A percentile compares a stretch with the other conserved stretches of the same genome.
These are phyloP conservation scores for Toxoplasma gondii DNA, from an alignment of 169 alveolate genomes.

Conservation along the genomic window DNA sequence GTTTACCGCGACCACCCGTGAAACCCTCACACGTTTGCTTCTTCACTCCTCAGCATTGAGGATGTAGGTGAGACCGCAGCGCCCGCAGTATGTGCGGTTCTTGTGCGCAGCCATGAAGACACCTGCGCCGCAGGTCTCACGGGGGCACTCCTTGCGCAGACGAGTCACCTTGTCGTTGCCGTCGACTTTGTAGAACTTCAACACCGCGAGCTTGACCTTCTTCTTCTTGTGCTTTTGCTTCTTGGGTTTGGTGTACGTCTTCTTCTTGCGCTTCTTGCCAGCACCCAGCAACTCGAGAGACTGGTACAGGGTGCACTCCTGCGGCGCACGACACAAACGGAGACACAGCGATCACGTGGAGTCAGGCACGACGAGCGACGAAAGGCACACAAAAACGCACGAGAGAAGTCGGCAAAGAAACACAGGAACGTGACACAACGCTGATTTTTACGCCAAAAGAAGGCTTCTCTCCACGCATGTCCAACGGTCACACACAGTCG, in stretches of 20 bases:
- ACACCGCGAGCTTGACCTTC: constrained; percentile 96
- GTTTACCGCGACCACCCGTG: neutral
- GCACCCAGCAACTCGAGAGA: constrained; percentile 83
- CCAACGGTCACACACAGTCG: neutral
- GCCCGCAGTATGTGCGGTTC: constrained; percentile 98
- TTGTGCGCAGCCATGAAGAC: constrained; percentile 98
- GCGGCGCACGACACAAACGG: neutral
- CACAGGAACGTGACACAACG: too few relatives aligned
- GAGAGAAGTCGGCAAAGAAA: neutral
- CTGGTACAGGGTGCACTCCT: constrained; percentile 76
- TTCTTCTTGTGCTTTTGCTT: constrained; percentile 96
- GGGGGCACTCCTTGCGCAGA: constrained; percentile 94
- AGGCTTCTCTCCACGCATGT: too few relatives aligned
- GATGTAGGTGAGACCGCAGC: constrained; percentile 94
- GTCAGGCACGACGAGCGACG: neutral
- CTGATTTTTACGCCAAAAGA: too few relatives aligned
- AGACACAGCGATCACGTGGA: neutral
- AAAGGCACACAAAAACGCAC: neutral
- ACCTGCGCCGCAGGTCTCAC: constrained; percentile 95
- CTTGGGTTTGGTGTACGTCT: constrained; percentile 94
- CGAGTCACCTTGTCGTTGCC: constrained; percentile 94
- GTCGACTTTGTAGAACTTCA: constrained; percentile 96
- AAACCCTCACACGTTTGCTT: neutral
- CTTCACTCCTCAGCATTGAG: constrained; percentile 55
- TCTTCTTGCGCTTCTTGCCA: constrained; percentile 94